Evolutionary conservation across 177 flowering plant genomes (phyloP).

Genomic region (Vitis hybrid): DNA sequence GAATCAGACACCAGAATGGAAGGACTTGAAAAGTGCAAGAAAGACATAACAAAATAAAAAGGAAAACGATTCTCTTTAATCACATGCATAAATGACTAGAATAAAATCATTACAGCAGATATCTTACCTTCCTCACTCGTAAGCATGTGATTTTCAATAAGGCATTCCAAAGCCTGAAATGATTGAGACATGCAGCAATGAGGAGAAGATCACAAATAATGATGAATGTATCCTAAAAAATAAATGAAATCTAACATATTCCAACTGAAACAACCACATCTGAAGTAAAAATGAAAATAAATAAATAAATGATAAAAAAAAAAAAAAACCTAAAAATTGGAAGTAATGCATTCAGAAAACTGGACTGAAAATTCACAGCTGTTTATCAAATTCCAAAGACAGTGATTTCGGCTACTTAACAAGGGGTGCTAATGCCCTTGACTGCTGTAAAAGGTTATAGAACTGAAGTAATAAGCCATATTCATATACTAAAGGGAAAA

Average conservation of each 20-base stretch:
- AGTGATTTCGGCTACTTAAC: no score
- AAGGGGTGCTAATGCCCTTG: no score
- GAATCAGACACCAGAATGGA: no score
- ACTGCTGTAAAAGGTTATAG: no score
- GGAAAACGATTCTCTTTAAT: not conserved
- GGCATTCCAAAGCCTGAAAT: conserved; percentile 91
- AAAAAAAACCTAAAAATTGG: not conserved
- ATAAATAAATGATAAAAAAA: not conserved
- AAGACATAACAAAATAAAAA: no score
- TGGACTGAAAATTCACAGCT: not conserved
- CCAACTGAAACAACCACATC: not conserved
- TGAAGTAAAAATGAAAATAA: not conserved
- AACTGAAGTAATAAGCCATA: no score
- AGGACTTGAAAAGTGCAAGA: no score
- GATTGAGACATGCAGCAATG: conserved; percentile 1
- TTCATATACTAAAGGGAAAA: no score
- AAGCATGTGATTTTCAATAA: conserved; percentile 92
- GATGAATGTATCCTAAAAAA: not conserved
- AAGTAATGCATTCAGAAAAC: not conserved
- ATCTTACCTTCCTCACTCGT: conserved; percentile 85
- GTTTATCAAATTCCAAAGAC: not conserved
- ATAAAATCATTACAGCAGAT: not conserved
- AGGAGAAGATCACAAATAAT: not conserved
- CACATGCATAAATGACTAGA: not conserved
- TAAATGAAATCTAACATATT: not conserved